phyloP scores from a whole-genome alignment of 2,329 filamentous ascomycete species.

The Cylindrodendrum hubeiense region DNA sequence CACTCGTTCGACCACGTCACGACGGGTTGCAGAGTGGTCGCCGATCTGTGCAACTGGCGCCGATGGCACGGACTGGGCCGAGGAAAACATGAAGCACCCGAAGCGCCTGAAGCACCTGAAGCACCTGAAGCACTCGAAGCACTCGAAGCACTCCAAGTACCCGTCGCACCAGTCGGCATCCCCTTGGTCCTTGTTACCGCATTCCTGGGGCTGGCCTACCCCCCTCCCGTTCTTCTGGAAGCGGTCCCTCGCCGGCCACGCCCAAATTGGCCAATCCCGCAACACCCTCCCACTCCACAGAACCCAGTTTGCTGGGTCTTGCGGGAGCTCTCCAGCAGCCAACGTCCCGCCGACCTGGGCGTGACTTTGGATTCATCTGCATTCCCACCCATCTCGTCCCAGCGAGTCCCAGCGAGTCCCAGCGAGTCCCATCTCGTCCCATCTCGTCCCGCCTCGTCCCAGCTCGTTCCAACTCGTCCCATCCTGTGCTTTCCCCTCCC shows the following conservation, averaged over 20 bases:
- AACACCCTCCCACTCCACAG: constrained; percentile 37
- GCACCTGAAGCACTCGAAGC: background rate
- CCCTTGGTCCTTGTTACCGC: constrained; percentile 32
- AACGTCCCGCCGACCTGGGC: constrained; percentile 28
- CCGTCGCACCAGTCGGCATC: constrained; percentile 21
- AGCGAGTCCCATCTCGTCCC: constrained; percentile 30
- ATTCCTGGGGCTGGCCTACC: constrained; percentile 35
- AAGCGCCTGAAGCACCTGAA: background rate
- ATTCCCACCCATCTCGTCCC: constrained; percentile 9
- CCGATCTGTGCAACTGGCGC: constrained; percentile 32
- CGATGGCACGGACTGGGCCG: constrained; percentile 34
- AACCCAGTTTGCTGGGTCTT: constrained; percentile 37
- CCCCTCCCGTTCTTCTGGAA: constrained; percentile 46
- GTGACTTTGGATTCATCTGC: constrained; percentile 16
- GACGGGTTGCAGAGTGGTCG: constrained; percentile 36
- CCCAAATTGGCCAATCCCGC: constrained; percentile 34
- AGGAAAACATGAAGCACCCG: constrained; percentile 28
- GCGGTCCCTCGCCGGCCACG: constrained; percentile 26
- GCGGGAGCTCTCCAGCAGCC: constrained; percentile 25
- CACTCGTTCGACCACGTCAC: constrained; percentile 44
- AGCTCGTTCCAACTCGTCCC: constrained; percentile 29
- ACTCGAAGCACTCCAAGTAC: background rate
- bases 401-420: constrained; percentile 24
- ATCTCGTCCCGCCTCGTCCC: too few relatives aligned
- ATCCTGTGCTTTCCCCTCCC: constrained; percentile 48